Conservation (phyloP, 257 asterid species). For the Solanum microdontum region DNA sequence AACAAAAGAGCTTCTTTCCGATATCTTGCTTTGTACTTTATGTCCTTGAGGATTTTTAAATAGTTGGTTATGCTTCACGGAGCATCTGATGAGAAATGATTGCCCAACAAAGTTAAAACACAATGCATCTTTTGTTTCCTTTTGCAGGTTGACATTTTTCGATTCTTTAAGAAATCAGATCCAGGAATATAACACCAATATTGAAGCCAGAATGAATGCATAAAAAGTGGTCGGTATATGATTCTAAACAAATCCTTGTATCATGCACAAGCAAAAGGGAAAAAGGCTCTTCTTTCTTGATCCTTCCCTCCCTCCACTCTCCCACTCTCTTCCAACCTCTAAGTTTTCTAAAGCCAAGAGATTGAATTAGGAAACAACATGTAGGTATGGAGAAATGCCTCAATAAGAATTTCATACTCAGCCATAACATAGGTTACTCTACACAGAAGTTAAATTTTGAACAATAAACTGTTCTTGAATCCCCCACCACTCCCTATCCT, state of each 20-base stretch:
- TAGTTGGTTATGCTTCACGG: background rate
- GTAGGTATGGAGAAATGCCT: background rate
- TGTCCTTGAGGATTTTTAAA: background rate
- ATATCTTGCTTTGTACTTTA: background rate
- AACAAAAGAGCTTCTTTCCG: background rate
- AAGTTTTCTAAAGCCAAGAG: background rate
- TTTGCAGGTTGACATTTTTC: background rate
- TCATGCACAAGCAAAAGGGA: background rate
- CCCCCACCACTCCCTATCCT: background rate
- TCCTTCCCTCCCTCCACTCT: background rate
- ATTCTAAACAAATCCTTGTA: background rate
- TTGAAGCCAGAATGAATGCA: background rate
- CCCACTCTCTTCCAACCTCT: background rate
- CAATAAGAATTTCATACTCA: background rate
- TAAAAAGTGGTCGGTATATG: background rate
- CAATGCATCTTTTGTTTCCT: background rate
- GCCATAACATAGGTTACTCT: background rate
- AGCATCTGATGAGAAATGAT: background rate
- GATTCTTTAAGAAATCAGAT: background rate
- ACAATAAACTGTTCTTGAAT: background rate
- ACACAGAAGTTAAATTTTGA: background rate
- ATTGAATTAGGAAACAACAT: background rate
- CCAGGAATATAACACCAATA: background rate
- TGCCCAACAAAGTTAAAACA: background rate
- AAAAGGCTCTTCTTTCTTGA: background rate